Conservation (phyloP, 1,139 yeast species). For the Kurtzmaniella quercitrusa region DNA sequence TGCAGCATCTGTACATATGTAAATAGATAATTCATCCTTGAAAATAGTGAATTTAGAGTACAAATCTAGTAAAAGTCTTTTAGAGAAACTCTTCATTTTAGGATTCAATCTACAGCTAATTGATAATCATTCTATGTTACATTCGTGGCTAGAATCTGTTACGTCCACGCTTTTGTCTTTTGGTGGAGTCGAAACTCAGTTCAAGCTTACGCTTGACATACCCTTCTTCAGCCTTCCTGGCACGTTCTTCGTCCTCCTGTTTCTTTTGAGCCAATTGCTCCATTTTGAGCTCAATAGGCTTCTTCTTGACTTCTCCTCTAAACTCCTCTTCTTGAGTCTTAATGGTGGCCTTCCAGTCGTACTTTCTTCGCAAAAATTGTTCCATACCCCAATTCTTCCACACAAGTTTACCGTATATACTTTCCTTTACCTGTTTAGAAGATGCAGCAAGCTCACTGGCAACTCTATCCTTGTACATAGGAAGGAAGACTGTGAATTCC, state of each 20-base stretch:
- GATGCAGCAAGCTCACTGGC: slow-evolving; percentile 65
- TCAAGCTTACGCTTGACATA: slow-evolving; percentile 14
- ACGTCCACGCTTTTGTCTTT: slow-evolving; percentile 21
- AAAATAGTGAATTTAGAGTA: no score
- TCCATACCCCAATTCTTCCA: slow-evolving; percentile 97
- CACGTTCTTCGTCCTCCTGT: slow-evolving; percentile 24
- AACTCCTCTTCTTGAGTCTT: slow-evolving; percentile 66
- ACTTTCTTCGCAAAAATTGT: slow-evolving; percentile 64
- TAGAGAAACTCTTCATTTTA: background rate
- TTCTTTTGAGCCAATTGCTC: slow-evolving; percentile 36
- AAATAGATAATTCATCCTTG: no score
- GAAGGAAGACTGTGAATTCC: slow-evolving; percentile 71
- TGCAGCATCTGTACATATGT: background rate
- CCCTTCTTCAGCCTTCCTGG: slow-evolving; percentile 13
- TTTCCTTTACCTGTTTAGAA: slow-evolving; percentile 70
- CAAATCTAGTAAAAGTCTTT: no score
- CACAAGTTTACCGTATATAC: slow-evolving; percentile 82
- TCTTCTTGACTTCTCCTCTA: slow-evolving; percentile 21
- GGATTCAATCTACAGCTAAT: background rate
- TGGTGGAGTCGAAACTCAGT: background rate
- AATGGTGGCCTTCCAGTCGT: slow-evolving; percentile 76
- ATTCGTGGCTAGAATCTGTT: slow-evolving; percentile 13
- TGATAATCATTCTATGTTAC: background rate
- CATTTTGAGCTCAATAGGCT: slow-evolving; percentile 44
- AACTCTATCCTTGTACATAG: slow-evolving; percentile 82